Percentiles rank a stretch among this genome's conserved stretches.
Evolutionary conservation across 2,329 filamentous ascomycete species (phyloP).

Genomic region (Xylaria arbuscula): DNA sequence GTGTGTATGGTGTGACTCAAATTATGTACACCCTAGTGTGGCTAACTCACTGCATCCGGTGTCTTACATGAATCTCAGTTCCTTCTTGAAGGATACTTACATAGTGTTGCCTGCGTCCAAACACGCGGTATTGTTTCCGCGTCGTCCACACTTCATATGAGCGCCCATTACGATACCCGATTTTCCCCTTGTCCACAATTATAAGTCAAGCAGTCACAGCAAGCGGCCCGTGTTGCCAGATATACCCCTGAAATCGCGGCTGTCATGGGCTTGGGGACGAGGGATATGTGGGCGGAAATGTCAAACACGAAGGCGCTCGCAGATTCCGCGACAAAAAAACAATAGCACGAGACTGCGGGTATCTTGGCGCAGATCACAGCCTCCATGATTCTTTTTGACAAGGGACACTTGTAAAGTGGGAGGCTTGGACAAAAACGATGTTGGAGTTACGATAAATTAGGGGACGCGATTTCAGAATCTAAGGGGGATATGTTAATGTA

Average conservation of each 20-base stretch:
- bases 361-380: conserved; percentile 32
- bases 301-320: conserved; percentile 18
- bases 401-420: conserved; percentile 16
- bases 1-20: too few relatives aligned
- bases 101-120: not conserved
- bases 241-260: conserved; percentile 18
- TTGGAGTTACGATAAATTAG: conserved; percentile 3
- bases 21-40: too few relatives aligned
- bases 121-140: conserved; percentile 29
- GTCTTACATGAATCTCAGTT: too few relatives aligned
- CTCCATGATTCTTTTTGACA: conserved; percentile 17
- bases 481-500: conserved; percentile 12
- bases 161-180: conserved; percentile 7
- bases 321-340: conserved; percentile 21
- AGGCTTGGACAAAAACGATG: conserved; percentile 4
- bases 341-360: conserved; percentile 21
- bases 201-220: not conserved
- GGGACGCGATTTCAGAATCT: conserved; percentile 11
- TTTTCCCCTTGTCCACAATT: not conserved
- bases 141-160: not conserved
- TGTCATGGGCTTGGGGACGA: conserved; percentile 9
- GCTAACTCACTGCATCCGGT: too few relatives aligned
- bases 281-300: not conserved
- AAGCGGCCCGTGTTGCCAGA: not conserved
- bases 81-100: not conserved